Evolutionary conservation across 352 stramenopile species (phyloP).

Genomic region (Phytophthora multivora): DNA sequence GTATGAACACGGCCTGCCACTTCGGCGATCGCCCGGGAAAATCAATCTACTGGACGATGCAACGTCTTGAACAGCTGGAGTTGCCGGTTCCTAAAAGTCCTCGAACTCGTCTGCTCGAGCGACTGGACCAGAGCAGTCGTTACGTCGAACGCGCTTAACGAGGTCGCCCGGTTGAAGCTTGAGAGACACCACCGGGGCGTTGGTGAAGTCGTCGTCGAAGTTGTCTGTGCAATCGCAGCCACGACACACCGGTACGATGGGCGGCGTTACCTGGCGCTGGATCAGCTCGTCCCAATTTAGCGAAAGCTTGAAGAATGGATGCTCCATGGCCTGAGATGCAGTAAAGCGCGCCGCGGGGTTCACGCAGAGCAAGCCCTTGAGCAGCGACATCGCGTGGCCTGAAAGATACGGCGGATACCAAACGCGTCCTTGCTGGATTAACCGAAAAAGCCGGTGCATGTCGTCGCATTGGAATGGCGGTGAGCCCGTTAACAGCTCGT

Average conservation of each 20-base stretch:
- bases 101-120: constrained; percentile 36
- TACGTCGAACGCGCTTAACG: constrained; percentile 39
- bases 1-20: constrained; percentile 16
- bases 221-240: constrained; percentile 76
- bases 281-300: constrained; percentile 75
- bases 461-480: constrained; percentile 78
- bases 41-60: constrained; percentile 7
- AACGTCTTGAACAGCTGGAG: constrained; percentile 12
- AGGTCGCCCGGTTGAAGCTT: constrained; percentile 36
- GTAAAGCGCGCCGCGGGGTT: constrained; percentile 57
- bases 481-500: constrained; percentile 74
- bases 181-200: constrained; percentile 55
- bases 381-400: constrained; percentile 41
- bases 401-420: constrained; percentile 77
- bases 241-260: constrained; percentile 62
- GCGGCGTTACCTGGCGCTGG: constrained; percentile 62
- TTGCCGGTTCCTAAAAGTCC: constrained; percentile 27
- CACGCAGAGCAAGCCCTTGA: constrained; percentile 59
- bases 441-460: constrained; percentile 62
- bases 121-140: constrained; percentile 32
- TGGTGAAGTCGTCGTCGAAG: constrained; percentile 89
- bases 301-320: constrained; percentile 70
- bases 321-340: constrained; percentile 65
- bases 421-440: constrained; percentile 62
- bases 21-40: background rate